phyloP scores from a whole-genome alignment of 495 filamentous ascomycete species.

The Hypomontagnella monticulosa region DNA sequence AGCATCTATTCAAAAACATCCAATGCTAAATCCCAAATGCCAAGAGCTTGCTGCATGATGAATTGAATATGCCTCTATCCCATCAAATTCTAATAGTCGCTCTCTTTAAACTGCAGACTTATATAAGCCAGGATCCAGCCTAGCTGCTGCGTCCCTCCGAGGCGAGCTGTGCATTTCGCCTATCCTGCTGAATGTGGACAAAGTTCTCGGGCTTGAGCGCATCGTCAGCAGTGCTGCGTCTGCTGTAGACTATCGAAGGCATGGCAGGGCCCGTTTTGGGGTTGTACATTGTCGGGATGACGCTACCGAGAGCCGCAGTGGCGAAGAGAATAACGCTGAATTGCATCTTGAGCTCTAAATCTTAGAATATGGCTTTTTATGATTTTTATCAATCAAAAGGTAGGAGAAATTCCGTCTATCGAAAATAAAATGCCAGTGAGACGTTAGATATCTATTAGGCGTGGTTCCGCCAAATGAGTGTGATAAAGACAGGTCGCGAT shows the following conservation, averaged over 20 bases:
- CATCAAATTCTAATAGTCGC: constrained; percentile 1
- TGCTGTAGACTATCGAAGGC: background rate
- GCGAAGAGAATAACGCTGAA: constrained; percentile 36
- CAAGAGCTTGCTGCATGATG: too few relatives aligned
- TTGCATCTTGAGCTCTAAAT: constrained; percentile 24
- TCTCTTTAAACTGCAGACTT: background rate
- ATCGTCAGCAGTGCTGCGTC: constrained; percentile 13
- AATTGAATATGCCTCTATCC: too few relatives aligned
- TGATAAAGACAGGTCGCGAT: constrained; percentile 28
- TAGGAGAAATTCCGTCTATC: background rate
- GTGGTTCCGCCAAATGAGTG: constrained; percentile 28
- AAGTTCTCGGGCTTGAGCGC: constrained; percentile 31
- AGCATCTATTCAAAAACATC: too few relatives aligned
- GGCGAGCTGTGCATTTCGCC: constrained; percentile 18
- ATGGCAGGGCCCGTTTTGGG: background rate
- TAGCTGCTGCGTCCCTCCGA: constrained; percentile 23
- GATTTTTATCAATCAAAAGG: background rate
- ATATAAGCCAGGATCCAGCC: constrained; percentile 31
- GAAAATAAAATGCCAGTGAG: background rate
- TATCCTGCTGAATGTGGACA: constrained; percentile 35
- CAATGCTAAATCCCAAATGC: too few relatives aligned
- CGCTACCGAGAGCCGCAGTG: constrained; percentile 15
- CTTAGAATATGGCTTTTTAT: background rate
- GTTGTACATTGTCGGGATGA: constrained; percentile 24
- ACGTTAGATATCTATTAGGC: background rate